A percentile compares a stretch with the other conserved stretches of the same genome.
phyloP scores from a whole-genome alignment of 106 monocot genomes.

The Allium sativum region DNA sequence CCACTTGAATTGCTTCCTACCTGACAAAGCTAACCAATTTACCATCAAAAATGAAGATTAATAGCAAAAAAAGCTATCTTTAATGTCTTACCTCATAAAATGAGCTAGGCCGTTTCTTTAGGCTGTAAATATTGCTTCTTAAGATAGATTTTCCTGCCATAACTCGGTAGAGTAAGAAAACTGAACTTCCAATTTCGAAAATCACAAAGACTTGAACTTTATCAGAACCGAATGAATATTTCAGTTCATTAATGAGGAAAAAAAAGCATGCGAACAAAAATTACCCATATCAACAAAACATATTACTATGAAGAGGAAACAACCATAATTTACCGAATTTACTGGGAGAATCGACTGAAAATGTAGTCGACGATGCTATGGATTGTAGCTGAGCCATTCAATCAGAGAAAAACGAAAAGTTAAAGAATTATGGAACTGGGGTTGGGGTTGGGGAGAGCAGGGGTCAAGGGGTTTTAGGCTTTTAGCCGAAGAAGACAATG shows the following conservation, averaged over 20 bases:
- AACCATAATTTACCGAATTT: background rate
- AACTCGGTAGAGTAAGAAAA: background rate
- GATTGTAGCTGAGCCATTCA: conserved; percentile 3
- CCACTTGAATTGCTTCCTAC: conserved; percentile 3
- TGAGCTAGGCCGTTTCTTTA: background rate
- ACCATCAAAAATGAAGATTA: background rate
- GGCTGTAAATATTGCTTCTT: background rate
- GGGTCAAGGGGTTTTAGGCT: too few relatives aligned
- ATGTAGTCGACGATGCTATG: background rate
- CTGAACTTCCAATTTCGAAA: background rate
- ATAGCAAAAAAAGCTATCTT: background rate
- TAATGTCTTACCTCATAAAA: background rate
- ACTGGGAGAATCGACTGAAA: background rate
- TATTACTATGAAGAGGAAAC: background rate
- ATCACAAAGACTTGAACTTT: too few relatives aligned
- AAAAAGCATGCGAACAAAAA: too few relatives aligned
- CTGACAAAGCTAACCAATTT: background rate
- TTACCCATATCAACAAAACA: too few relatives aligned
- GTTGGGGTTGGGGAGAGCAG: too few relatives aligned
- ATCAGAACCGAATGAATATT: too few relatives aligned
- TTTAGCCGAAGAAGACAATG: too few relatives aligned
- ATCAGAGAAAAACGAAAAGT: background rate
- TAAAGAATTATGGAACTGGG: too few relatives aligned
- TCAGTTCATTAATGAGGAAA: too few relatives aligned
- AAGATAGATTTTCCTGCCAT: background rate